A percentile compares a stretch with the other conserved stretches of the same genome.
These are phyloP conservation scores for Magnolia changhungtana DNA, from an alignment of 164 flowering plant genomes.

Conservation along the genomic window DNA sequence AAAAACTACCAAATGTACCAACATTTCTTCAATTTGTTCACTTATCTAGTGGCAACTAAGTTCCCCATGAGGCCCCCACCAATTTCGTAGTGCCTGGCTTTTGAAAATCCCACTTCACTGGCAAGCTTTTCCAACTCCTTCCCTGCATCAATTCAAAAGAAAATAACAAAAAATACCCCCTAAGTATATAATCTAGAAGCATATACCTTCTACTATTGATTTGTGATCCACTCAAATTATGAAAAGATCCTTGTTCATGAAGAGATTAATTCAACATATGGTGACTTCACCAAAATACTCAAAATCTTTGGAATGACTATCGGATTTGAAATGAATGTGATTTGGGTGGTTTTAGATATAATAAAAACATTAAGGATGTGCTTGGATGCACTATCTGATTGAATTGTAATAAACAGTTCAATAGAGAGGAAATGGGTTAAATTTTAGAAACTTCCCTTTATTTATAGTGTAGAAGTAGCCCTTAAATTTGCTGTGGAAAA, in stretches of 20 bases:
- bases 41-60: constrained; percentile 67
- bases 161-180: not conserved
- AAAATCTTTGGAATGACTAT: not conserved
- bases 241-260: not conserved
- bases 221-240: not conserved
- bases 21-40: not conserved
- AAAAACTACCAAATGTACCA: not conserved
- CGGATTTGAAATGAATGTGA: not conserved
- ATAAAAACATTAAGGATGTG: too few relatives aligned
- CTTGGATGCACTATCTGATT: too few relatives aligned
- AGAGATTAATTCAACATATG: not conserved
- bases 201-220: not conserved
- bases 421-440: too few relatives aligned
- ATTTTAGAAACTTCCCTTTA: too few relatives aligned
- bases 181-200: not conserved
- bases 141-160: constrained; percentile 36
- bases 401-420: too few relatives aligned
- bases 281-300: not conserved
- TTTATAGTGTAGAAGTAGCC: too few relatives aligned
- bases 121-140: constrained; percentile 78
- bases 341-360: not conserved
- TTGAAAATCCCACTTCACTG: constrained; percentile 69
- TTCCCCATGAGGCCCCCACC: constrained; percentile 86
- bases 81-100: constrained; percentile 64
- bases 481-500: too few relatives aligned